A percentile compares a stretch with the other conserved stretches of the same genome.
Conservation (phyloP, 805 yeast species). For the Ogataea allantospora region DNA sequence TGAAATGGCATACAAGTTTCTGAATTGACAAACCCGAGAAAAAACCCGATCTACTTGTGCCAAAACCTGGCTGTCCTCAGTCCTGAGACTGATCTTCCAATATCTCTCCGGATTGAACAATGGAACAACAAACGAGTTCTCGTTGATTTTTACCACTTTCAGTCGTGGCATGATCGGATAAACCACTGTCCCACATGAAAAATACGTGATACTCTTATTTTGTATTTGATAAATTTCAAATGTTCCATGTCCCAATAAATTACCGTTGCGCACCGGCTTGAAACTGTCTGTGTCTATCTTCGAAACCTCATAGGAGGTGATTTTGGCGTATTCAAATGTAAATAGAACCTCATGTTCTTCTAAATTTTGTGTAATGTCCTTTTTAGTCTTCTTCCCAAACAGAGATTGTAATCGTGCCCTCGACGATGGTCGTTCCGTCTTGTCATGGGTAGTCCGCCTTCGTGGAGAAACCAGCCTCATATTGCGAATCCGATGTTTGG, state of each 20-base stretch:
- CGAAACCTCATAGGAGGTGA: constrained; percentile 18
- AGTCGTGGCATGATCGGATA: constrained; percentile 72
- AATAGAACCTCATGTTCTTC: constrained; percentile 16
- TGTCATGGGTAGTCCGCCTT: constrained; percentile 10
- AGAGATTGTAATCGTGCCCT: not conserved
- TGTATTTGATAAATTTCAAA: constrained; percentile 60
- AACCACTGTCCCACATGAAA: constrained; percentile 66
- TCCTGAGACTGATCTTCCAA: constrained; percentile 54
- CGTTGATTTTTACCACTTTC: constrained; percentile 50
- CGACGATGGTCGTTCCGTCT: constrained; percentile 4
- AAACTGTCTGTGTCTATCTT: constrained; percentile 1
- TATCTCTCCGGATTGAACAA: constrained; percentile 73
- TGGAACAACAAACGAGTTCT: constrained; percentile 55
- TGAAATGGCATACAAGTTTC: constrained; percentile 13
- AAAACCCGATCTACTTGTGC: constrained; percentile 14
- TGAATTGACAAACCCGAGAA: constrained; percentile 21
- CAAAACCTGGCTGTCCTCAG: constrained; percentile 30
- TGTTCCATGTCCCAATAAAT: constrained; percentile 58
- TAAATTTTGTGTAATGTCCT: not conserved
- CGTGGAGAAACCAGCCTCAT: constrained; percentile 17
- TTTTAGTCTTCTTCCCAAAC: not conserved
- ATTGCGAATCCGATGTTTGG: constrained; percentile 10
- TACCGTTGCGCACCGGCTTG: constrained; percentile 32
- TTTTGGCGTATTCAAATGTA: constrained; percentile 12
- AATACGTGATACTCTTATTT: constrained; percentile 51